Conservation (phyloP, 1,284 basidiomycete species). For the Boletus mariae region DNA sequence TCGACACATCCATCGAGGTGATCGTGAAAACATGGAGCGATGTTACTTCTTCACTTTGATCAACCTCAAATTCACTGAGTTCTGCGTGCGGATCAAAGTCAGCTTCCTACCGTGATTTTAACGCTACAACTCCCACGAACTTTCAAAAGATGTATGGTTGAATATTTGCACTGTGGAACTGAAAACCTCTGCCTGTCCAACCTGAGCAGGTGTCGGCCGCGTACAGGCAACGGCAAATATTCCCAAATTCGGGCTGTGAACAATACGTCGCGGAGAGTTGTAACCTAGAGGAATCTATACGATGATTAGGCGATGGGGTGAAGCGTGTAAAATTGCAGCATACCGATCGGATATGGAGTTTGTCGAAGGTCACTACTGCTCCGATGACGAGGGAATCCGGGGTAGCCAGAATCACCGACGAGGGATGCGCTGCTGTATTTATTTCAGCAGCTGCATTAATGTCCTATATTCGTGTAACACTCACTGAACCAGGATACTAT, state of each 20-base stretch:
- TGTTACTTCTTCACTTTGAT: slow-evolving; percentile 57
- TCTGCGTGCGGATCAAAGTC: slow-evolving; percentile 35
- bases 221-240: slow-evolving; percentile 64
- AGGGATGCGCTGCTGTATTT: slow-evolving; percentile 44
- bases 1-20: slow-evolving; percentile 29
- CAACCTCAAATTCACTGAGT: slow-evolving; percentile 50
- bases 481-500: slow-evolving; percentile 1
- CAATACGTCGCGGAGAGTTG: slow-evolving; percentile 64
- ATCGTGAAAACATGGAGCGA: slow-evolving; percentile 45
- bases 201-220: slow-evolving; percentile 47
- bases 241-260: slow-evolving; percentile 50
- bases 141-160: slow-evolving; percentile 60
- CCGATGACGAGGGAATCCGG: slow-evolving; percentile 60
- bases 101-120: not conserved
- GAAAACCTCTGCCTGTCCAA: slow-evolving; percentile 50
- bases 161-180: slow-evolving; percentile 64
- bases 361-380: slow-evolving; percentile 65
- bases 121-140: slow-evolving; percentile 35
- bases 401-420: slow-evolving; percentile 59
- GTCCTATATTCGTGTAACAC: slow-evolving; percentile 42
- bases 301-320: slow-evolving; percentile 10
- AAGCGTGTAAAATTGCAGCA: slow-evolving; percentile 19
- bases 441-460: slow-evolving; percentile 53
- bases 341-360: slow-evolving; percentile 79
- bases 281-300: slow-evolving; percentile 63